These are phyloP conservation scores for Ascochyta lentis DNA, from an alignment of 2,329 filamentous ascomycete species.

Conservation along the genomic window DNA sequence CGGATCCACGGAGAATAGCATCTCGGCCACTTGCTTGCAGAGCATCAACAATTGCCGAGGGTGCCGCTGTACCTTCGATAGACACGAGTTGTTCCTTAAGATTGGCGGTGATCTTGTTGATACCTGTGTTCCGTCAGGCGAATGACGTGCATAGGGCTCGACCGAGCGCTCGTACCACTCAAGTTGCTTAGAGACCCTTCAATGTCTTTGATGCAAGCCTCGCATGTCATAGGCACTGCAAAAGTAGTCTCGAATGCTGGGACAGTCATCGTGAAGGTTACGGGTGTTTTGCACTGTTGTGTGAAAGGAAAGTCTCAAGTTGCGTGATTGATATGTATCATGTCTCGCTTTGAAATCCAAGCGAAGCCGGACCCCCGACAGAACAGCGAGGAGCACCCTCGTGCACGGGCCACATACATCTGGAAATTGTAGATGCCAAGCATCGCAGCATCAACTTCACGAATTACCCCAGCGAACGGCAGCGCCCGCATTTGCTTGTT, in stretches of 20 bases:
- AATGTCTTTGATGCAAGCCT: constrained; percentile 85
- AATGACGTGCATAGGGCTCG: constrained; percentile 30
- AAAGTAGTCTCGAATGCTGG: constrained; percentile 77
- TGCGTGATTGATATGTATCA: constrained; percentile 19
- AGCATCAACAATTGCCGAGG: constrained; percentile 85
- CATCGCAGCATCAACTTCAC: constrained; percentile 14
- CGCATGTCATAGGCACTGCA: constrained; percentile 91
- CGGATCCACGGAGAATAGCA: constrained; percentile 90
- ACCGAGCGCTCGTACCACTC: constrained; percentile 57
- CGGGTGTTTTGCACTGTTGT: neutral
- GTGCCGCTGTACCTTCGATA: constrained; percentile 87
- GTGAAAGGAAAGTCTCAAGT: neutral
- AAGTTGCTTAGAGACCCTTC: constrained; percentile 79
- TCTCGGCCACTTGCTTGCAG: constrained; percentile 91
- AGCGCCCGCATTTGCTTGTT: constrained; percentile 4
- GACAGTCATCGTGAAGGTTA: constrained; percentile 35
- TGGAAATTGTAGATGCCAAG: constrained; percentile 16
- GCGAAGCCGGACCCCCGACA: constrained; percentile 15
- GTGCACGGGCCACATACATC: neutral
- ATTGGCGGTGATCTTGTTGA: constrained; percentile 82
- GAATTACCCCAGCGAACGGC: constrained; percentile 14
- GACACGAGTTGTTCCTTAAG: constrained; percentile 83
- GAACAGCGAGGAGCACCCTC: neutral
- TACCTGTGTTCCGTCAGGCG: constrained; percentile 61
- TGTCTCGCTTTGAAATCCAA: constrained; percentile 43